Evolutionary conservation across 2,329 filamentous ascomycete species (phyloP).

Genomic region (Nannizziopsis barbatae): DNA sequence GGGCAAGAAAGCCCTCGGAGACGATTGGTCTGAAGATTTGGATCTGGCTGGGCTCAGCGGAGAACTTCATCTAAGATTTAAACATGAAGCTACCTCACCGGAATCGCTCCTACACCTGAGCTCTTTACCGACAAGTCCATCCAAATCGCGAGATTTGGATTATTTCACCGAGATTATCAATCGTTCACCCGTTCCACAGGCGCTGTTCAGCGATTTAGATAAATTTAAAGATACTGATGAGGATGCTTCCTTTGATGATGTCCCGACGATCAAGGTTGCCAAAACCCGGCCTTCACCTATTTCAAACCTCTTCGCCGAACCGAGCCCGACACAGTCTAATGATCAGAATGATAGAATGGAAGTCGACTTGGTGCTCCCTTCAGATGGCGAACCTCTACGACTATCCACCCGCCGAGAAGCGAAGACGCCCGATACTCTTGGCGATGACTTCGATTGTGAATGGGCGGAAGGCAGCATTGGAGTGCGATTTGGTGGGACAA

Average conservation of each 20-base stretch:
- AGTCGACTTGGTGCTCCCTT: conserved; percentile 59
- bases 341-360: conserved; percentile 57
- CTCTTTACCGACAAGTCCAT: conserved; percentile 32
- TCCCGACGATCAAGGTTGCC: conserved; percentile 56
- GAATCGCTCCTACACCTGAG: conserved; percentile 59
- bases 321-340: conserved; percentile 33
- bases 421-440: conserved; percentile 49
- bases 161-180: conserved; percentile 20
- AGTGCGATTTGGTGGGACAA: conserved; percentile 77
- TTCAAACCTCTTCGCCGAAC: conserved; percentile 45
- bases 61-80: conserved; percentile 53
- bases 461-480: conserved; percentile 91
- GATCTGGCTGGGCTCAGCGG: conserved; percentile 52
- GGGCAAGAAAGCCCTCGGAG: conserved; percentile 59
- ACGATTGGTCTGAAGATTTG: conserved; percentile 72
- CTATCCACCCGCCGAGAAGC: conserved; percentile 51
- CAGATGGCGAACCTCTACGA: conserved; percentile 50
- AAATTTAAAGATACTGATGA: conserved; percentile 52
- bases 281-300: conserved; percentile 45
- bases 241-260: conserved; percentile 52
- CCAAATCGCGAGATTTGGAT: conserved; percentile 25
- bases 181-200: conserved; percentile 42
- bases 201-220: conserved; percentile 46
- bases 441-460: conserved; percentile 68
- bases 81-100: conserved; percentile 52